Percentiles rank a stretch among this genome's conserved stretches.
phyloP scores from a whole-genome alignment of 305 asterid genomes.

The Nicotiana rustica region DNA sequence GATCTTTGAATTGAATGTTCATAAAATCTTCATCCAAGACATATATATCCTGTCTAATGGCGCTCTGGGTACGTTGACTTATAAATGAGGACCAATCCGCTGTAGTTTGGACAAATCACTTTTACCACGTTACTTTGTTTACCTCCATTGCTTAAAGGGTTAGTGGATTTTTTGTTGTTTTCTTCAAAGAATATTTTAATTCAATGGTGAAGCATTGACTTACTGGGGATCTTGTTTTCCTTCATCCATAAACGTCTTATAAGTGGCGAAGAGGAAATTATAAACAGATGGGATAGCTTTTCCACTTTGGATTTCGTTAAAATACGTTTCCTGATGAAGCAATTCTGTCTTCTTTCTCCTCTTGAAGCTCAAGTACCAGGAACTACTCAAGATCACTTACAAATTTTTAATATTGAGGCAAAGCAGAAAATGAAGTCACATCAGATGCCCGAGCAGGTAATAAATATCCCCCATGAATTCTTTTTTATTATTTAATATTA shows the following conservation, averaged over 20 bases:
- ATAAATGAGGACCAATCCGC: neutral
- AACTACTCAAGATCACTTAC: slow-evolving; percentile 91
- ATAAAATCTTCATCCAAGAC: slow-evolving; percentile 14
- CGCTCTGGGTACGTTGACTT: neutral
- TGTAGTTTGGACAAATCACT: slow-evolving; percentile 27
- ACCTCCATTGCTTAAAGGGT: slow-evolving; percentile 2
- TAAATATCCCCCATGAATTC: slow-evolving; percentile 30
- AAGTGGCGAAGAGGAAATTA: slow-evolving; percentile 8
- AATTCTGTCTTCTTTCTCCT: slow-evolving; percentile 39
- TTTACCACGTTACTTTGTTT: neutral
- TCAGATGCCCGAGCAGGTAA: slow-evolving; percentile 99
- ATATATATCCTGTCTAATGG: neutral
- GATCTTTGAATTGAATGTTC: slow-evolving; percentile 6
- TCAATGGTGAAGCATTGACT: neutral
- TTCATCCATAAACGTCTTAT: neutral
- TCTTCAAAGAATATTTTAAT: slow-evolving; percentile 14
- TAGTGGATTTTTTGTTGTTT: slow-evolving; percentile 23
- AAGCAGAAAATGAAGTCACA: slow-evolving; percentile 91
- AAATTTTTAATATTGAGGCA: slow-evolving; percentile 97
- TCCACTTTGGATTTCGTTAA: slow-evolving; percentile 8
- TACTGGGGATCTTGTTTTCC: neutral
- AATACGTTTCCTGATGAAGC: slow-evolving; percentile 41
- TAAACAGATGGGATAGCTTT: neutral
- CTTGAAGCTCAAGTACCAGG: slow-evolving; percentile 96
- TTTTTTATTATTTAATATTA: slow-evolving; percentile 1